phyloP scores from a whole-genome alignment of 441 rosid species.

The Manihot esculenta region DNA sequence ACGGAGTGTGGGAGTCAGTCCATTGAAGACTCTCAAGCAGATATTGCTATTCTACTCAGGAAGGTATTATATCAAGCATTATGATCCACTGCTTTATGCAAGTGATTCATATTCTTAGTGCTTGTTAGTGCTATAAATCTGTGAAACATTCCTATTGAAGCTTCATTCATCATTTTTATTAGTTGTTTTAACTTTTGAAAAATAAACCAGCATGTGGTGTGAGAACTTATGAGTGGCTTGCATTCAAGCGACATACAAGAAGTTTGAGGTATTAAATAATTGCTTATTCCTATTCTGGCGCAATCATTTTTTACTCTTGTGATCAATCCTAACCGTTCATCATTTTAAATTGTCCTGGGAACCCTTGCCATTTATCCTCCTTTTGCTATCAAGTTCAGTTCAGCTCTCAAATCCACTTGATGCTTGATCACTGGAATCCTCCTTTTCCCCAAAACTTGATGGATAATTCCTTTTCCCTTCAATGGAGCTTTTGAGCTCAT shows the following conservation, averaged over 20 bases:
- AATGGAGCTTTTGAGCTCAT: neutral
- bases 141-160: neutral
- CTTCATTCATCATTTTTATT: neutral
- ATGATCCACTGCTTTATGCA: neutral
- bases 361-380: neutral
- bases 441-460: neutral
- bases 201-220: neutral
- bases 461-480: neutral
- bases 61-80: conserved; percentile 38
- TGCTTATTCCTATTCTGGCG: neutral
- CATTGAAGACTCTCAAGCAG: conserved; percentile 98
- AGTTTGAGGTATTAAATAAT: too few species aligned
- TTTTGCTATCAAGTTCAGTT: neutral
- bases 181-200: neutral
- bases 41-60: conserved; percentile 84
- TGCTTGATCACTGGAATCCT: neutral
- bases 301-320: too few species aligned
- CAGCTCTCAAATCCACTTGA: neutral
- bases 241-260: too few species aligned
- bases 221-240: neutral
- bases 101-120: neutral
- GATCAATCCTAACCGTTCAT: too few species aligned
- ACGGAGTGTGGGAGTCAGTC: conserved; percentile 98
- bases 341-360: neutral
- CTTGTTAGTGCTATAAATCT: conserved; percentile 29